Evolutionary conservation across 2,329 filamentous ascomycete genomes (phyloP), one percentile per base, ranked within the genome.

Genomic region (Blastomyces percursus): DNA sequence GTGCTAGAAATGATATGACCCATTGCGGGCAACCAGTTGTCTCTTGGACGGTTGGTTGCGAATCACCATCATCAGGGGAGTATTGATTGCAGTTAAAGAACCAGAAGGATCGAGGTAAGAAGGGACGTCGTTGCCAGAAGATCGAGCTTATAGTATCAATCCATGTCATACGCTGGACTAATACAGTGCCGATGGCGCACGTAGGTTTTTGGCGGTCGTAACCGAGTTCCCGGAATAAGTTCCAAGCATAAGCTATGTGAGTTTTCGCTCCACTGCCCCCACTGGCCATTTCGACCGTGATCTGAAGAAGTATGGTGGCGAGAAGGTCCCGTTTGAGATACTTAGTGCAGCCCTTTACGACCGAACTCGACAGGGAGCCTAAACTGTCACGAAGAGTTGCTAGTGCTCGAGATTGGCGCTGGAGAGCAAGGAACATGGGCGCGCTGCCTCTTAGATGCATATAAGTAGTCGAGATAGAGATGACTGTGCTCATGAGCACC

Each of bases 11-110:
- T 27, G 57, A 46, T 19, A 59, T 59, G 24, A 59, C 42, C 57
- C 57, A 59, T 40, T 48, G 57, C 6, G 57, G 57, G n/a, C 57
- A 59, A 42, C 57, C 57, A 40, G 57, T 59, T 8, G 57, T 59
- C 48, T 59, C 57, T 50, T 59, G 57, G 42, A 59, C 42, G 24
- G 57, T 59, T 19, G 57, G 55, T n/a, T 38, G 40, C 14, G 40
- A 59, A 42, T n/a, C 38, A 19, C 48, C 56, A 32, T 46, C 2
- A 35, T 48, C 12, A 16, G 24, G 8, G n/a, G 24, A 30, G 42
- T 6, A 11, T 50, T 48, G 57, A 32, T 24, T 44, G 40, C 24
- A 46, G 30, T n/a, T 59, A 21, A 59, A 42, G 9, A 57, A 59
- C 57, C 57, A 59, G 30, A 59, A 50, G 21, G 57, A 59, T 19